Evolutionary conservation across 2,329 filamentous ascomycete species (phyloP), one percentile per base, ranked within the genome.

Genomic region (Arthrobotrys entomopaga): DNA sequence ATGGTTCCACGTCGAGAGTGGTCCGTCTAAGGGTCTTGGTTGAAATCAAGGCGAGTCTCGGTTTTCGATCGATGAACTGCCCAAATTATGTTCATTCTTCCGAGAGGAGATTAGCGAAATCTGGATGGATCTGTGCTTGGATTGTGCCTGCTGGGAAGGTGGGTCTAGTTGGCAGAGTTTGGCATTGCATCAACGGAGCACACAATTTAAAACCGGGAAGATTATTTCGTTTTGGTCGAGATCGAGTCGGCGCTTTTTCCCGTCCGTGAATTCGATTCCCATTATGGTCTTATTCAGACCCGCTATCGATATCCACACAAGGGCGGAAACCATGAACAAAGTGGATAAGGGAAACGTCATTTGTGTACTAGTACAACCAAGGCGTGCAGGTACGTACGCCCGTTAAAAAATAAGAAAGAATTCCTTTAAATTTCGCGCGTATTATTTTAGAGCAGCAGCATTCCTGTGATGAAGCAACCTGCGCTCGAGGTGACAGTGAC

Each of bases 31-130:
- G 52, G 57, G 48, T 53, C 26, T 49, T 20, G 22, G 19, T 49
- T 40, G 13, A n/a, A n/a, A n/a, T n/a, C n/a, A n/a, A n/a, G n/a
- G n/a, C n/a, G n/a, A n/a, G n/a, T n/a, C n/a, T n/a, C n/a, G n/a
- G n/a, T n/a, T n/a, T n/a, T n/a, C 42, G 48, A 61, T 60, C 57
- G 43, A 69, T 59, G 50, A 69, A 34, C 43, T 65, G 58, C 58
- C 53, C 64, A 43, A 56, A 61, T 64, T 58, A 26, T 46, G 24
- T 11, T 24, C 49, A 29, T 56, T 61, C 58, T 60, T 73, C 59
- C 48, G 54, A 64, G 46, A 58, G 52, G 53, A 63, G 63, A 74
- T 67, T 67, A 65, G 63, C 70, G 70, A 74, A 74, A 63, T 67
- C 57, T 19, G 26, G 60, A 57, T 66, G 34, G 60, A 65, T 66